Evolutionary conservation across 306 rosid species (phyloP).

Genomic region (Hippophae gyantsensis): DNA sequence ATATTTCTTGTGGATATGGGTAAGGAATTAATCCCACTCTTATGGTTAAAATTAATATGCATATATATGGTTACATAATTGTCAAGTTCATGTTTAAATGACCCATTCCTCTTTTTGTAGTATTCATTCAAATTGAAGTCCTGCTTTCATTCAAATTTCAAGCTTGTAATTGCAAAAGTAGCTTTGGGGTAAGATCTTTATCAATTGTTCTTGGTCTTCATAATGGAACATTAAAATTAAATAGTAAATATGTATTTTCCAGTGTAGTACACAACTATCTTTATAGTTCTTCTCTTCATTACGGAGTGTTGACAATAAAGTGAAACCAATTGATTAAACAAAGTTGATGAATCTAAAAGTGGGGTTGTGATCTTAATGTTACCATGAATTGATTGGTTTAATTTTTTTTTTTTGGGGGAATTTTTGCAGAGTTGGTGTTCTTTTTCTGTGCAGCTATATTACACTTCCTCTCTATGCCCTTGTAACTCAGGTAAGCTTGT

Average conservation of each 20-base stretch:
- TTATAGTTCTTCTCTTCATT: no score
- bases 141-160: conserved; percentile 57
- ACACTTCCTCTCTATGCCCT: conserved; percentile 91
- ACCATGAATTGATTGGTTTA: conserved; percentile 2
- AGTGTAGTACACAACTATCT: no score
- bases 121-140: conserved; percentile 57
- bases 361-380: background rate
- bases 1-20: conserved; percentile 78
- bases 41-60: background rate
- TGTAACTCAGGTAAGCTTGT: conserved; percentile 61
- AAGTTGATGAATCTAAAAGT: no score
- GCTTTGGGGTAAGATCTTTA: conserved; percentile 48
- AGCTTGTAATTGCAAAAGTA: conserved; percentile 46
- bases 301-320: no score
- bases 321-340: no score
- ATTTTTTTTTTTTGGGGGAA: background rate
- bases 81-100: conserved; percentile 9
- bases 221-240: no score
- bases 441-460: conserved; percentile 72
- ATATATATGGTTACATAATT: background rate
- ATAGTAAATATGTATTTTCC: no score
- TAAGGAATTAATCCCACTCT: conserved; percentile 21
- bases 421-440: conserved; percentile 40
- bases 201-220: no score
- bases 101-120: conserved; percentile 31